These are phyloP conservation scores for Vachellia pachyceras DNA, from an alignment of 306 rosid genomes.

Conservation along the genomic window DNA sequence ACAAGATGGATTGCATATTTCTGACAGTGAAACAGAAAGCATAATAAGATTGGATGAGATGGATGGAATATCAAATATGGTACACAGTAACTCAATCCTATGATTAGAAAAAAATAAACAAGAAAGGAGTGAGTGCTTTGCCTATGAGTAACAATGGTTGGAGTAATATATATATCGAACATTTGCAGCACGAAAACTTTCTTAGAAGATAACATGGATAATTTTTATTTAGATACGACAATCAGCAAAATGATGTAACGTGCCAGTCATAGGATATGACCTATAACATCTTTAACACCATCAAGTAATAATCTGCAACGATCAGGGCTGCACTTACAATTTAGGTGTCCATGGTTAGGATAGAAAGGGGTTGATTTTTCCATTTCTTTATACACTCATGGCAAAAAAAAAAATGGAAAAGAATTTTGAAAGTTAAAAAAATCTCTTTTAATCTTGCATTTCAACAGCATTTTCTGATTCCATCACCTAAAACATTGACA, in stretches of 20 bases:
- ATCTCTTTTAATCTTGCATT: neutral
- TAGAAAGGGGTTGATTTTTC: neutral
- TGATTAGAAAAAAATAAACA: slow-evolving; percentile 23
- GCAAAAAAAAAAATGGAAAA: neutral
- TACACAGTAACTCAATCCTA: slow-evolving; percentile 25
- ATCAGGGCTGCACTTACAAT: neutral
- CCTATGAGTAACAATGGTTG: slow-evolving; percentile 11
- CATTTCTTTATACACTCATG: neutral
- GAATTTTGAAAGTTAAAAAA: neutral
- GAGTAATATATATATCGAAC: slow-evolving; percentile 12
- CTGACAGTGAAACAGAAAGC: no score
- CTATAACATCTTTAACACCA: neutral
- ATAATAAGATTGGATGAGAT: no score
- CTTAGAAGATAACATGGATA: neutral
- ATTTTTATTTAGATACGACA: neutral
- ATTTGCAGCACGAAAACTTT: slow-evolving; percentile 15
- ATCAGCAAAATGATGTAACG: neutral
- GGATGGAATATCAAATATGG: no score
- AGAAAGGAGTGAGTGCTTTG: slow-evolving; percentile 13
- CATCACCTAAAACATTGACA: neutral
- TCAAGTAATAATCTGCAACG: neutral
- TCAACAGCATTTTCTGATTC: neutral
- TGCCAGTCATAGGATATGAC: neutral
- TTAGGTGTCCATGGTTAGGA: neutral
- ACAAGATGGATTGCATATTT: no score